phyloP scores from a whole-genome alignment of 140 eudicot species.

The Bidens hawaiensis region DNA sequence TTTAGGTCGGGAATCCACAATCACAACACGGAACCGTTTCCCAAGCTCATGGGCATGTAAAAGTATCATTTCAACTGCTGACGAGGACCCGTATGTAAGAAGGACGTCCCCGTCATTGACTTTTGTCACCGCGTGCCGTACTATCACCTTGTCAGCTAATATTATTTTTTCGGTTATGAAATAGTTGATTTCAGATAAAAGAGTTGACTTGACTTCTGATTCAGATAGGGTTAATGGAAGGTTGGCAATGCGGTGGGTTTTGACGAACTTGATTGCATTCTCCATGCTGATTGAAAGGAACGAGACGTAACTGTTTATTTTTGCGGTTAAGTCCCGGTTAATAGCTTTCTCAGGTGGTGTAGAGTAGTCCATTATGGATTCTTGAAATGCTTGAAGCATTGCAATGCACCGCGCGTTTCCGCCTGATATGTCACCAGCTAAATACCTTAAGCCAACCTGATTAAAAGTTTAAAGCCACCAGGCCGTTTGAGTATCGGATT shows the following conservation, averaged over 20 bases:
- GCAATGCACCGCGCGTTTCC: constrained; percentile 99
- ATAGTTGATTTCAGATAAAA: constrained; percentile 61
- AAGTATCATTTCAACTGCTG: constrained; percentile 86
- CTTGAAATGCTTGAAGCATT: constrained; percentile 96
- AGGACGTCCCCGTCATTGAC: constrained; percentile 93
- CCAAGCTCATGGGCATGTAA: constrained; percentile 89
- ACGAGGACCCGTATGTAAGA: constrained; percentile 83
- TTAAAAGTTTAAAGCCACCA: not conserved
- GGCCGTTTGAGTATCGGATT: not conserved
- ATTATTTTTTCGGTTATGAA: constrained; percentile 80
- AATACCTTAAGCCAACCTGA: constrained; percentile 83
- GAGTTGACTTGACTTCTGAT: constrained; percentile 74
- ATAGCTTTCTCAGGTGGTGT: constrained; percentile 75
- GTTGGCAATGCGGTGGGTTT: constrained; percentile 61
- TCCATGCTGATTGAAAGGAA: constrained; percentile 98
- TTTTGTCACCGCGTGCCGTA: constrained; percentile 85
- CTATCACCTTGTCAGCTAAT: constrained; percentile 81
- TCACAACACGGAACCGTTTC: constrained; percentile 70
- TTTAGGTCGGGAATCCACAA: constrained; percentile 95
- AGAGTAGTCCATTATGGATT: constrained; percentile 76
- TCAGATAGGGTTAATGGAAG: constrained; percentile 72
- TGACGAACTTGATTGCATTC: constrained; percentile 82
- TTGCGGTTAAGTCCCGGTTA: constrained; percentile 75
- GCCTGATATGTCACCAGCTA: constrained; percentile 87
- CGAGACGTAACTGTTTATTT: constrained; percentile 65